Conservation (phyloP, 345 rosid genomes). For the Eucalyptus pumila region DNA sequence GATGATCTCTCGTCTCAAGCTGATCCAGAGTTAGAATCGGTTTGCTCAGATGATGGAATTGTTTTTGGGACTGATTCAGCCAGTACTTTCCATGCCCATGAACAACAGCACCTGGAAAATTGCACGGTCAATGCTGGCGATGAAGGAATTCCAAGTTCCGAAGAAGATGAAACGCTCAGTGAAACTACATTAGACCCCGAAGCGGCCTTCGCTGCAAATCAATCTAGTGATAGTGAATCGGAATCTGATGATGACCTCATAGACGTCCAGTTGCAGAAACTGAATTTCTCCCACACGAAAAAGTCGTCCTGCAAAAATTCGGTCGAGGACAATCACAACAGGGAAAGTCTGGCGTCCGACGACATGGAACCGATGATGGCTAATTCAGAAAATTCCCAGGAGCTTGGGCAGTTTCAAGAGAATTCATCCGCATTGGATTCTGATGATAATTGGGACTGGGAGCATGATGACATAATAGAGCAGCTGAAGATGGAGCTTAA, state of each 20-base stretch:
- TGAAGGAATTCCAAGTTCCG: not conserved
- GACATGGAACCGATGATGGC: not conserved
- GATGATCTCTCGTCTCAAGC: not conserved
- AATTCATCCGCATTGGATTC: not conserved
- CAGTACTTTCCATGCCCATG: not conserved
- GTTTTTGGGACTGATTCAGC: not conserved
- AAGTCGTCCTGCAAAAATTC: not conserved
- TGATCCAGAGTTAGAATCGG: not conserved
- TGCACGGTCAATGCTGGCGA: not conserved
- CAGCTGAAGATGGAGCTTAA: slow-evolving; percentile 51
- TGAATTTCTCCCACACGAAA: not conserved
- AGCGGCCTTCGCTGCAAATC: not conserved
- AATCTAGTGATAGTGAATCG: not conserved
- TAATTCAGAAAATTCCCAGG: not conserved
- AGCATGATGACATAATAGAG: slow-evolving; percentile 46
- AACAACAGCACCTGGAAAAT: not conserved
- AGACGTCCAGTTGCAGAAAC: slow-evolving; percentile 21
- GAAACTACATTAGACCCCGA: not conserved
- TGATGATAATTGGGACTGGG: slow-evolving; percentile 23
- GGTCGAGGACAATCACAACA: not conserved
- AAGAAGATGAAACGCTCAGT: not conserved
- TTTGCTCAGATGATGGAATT: not conserved
- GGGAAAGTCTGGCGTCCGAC: not conserved
- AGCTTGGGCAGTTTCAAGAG: not conserved
- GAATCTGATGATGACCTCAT: slow-evolving; percentile 31